Conservation (phyloP, 495 filamentous ascomycete species). For the Podospora appendiculata region DNA sequence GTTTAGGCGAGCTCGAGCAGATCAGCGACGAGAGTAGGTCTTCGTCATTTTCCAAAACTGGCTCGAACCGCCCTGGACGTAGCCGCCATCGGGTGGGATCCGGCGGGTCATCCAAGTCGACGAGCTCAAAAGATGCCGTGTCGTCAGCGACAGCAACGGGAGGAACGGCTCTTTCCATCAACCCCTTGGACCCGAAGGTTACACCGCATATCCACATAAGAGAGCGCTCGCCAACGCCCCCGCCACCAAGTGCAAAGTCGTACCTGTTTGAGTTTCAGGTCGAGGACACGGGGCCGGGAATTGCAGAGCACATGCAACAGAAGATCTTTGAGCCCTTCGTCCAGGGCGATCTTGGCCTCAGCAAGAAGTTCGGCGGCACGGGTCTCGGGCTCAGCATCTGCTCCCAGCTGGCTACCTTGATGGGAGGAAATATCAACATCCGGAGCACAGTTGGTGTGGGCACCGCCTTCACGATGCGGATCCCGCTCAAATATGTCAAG, state of each 20-base stretch:
- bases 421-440: constrained; percentile 70
- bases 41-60: constrained; percentile 42
- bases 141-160: constrained; percentile 14
- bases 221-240: constrained; percentile 55
- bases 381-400: constrained; percentile 89
- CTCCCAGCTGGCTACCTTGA: constrained; percentile 71
- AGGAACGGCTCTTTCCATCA: constrained; percentile 48
- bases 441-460: constrained; percentile 67
- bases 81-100: constrained; percentile 38
- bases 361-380: constrained; percentile 85
- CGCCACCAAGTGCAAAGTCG: constrained; percentile 48
- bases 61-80: constrained; percentile 31
- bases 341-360: constrained; percentile 80
- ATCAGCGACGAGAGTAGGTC: constrained; percentile 33
- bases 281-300: constrained; percentile 85
- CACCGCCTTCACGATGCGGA: constrained; percentile 73
- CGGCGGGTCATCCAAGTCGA: constrained; percentile 36
- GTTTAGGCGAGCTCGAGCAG: constrained; percentile 49
- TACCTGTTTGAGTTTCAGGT: constrained; percentile 81
- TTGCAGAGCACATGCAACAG: constrained; percentile 64
- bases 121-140: constrained; percentile 31
- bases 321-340: constrained; percentile 92
- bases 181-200: constrained; percentile 47
- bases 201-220: constrained; percentile 38
- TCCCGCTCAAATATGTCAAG: constrained; percentile 72